Evolutionary conservation across 176 grass and related monocot species (phyloP).

Genomic region (Pharus latifolius): DNA sequence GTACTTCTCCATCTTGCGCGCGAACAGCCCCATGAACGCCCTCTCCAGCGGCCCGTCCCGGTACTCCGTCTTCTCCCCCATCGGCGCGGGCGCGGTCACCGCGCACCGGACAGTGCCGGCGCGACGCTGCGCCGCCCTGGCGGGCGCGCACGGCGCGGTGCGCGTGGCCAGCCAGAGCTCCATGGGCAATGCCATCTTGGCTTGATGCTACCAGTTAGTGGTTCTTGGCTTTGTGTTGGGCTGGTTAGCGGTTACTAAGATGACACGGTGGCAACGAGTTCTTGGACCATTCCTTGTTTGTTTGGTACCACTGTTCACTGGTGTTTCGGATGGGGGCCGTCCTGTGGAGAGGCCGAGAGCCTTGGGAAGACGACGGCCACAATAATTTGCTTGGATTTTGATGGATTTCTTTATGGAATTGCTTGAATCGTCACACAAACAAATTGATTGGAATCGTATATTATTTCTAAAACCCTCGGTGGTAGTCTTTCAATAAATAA

Average conservation of each 20-base stretch:
- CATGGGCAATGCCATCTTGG: conserved; percentile 7
- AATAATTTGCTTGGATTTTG: conserved; percentile 19
- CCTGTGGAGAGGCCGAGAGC: background rate
- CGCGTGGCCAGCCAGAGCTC: background rate
- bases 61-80: conserved; percentile 91
- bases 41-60: conserved; percentile 63
- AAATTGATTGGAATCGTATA: no score
- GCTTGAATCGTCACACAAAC: no score
- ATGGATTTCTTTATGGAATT: no score
- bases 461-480: no score
- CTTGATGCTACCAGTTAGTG: background rate
- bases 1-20: conserved; percentile 89
- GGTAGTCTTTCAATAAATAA: no score
- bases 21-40: conserved; percentile 81
- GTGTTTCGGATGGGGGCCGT: background rate
- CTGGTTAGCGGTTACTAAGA: conserved; percentile 8
- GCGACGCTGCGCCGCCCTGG: background rate
- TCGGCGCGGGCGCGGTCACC: conserved; percentile 58
- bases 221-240: background rate
- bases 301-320: background rate
- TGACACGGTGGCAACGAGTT: conserved; percentile 13
- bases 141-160: background rate
- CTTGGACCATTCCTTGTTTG: background rate
- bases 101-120: conserved; percentile 31
- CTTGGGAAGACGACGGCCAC: conserved; percentile 11